A percentile compares a stretch with the other conserved stretches of the same genome.
Conservation (phyloP, 148 eudicot genomes). For the Diospyros lotus region DNA sequence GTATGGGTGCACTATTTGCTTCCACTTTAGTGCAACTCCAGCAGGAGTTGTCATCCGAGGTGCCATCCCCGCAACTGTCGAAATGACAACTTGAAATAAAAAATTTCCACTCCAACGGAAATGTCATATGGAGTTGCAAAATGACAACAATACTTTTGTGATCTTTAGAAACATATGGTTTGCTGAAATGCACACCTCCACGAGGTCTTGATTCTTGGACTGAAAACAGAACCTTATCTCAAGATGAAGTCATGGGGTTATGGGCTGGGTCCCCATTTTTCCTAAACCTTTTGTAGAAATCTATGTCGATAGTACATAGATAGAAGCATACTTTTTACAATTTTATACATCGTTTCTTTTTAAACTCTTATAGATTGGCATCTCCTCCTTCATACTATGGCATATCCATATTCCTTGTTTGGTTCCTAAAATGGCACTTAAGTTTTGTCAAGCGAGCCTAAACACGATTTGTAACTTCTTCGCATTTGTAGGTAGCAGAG, state of each 20-base stretch:
- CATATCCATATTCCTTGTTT: too few species aligned
- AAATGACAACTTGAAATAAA: too few species aligned
- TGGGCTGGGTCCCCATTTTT: conserved; percentile 4
- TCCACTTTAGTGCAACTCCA: too few species aligned
- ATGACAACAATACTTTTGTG: neutral
- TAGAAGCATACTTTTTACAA: neutral
- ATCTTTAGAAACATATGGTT: conserved; percentile 19
- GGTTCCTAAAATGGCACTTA: too few species aligned
- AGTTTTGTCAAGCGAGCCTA: too few species aligned
- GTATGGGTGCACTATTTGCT: neutral
- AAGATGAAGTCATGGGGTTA: neutral
- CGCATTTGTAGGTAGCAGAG: conserved; percentile 26
- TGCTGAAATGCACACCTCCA: conserved; percentile 19
- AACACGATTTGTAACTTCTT: neutral
- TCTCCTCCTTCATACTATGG: too few species aligned
- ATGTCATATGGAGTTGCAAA: neutral
- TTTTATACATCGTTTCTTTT: neutral
- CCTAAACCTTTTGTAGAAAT: neutral
- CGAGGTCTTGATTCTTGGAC: conserved; percentile 13
- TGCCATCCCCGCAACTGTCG: too few species aligned
- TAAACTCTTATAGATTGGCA: too few species aligned
- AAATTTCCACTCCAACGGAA: neutral
- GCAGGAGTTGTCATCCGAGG: too few species aligned
- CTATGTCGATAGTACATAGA: neutral
- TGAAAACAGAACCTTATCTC: conserved; percentile 20